Evolutionary conservation across 768 basidiomycete genomes (phyloP).

Genomic region (Dioszegia crocea): DNA sequence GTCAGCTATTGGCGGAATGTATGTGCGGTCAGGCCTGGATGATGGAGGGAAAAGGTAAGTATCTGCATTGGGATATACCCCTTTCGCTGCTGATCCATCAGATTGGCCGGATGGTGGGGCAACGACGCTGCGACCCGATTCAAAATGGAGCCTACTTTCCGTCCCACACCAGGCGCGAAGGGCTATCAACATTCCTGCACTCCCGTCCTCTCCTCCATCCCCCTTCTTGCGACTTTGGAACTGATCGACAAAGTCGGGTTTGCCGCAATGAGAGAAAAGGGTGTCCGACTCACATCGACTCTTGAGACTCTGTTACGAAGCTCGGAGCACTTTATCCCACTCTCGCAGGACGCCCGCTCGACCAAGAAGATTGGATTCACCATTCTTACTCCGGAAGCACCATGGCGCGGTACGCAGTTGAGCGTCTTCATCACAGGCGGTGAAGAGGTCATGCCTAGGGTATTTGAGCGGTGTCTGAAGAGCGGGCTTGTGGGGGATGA

Average conservation of each 20-base stretch:
- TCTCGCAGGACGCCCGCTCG: conserved; percentile 6
- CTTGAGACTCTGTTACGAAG: conserved; percentile 63
- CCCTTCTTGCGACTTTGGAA: conserved; percentile 77
- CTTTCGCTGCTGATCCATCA: conserved; percentile 43
- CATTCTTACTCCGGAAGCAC: conserved; percentile 79
- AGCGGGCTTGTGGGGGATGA: conserved; percentile 88
- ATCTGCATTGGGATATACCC: not conserved
- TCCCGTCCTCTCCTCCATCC: conserved; percentile 69
- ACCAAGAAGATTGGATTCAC: conserved; percentile 63
- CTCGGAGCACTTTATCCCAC: conserved; percentile 63
- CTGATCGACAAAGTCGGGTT: conserved; percentile 75
- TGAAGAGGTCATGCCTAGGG: conserved; percentile 63
- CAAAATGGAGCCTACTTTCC: conserved; percentile 77
- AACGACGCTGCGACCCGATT: conserved; percentile 83
- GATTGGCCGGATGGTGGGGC: conserved; percentile 97
- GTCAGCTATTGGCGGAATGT: conserved; percentile 93
- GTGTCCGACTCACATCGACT: conserved; percentile 63
- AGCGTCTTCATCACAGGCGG: conserved; percentile 65
- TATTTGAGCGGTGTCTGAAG: conserved; percentile 61
- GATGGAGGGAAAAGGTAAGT: conserved; percentile 43
- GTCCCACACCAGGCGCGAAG: conserved; percentile 80
- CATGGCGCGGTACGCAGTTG: conserved; percentile 76
- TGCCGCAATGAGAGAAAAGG: conserved; percentile 67
- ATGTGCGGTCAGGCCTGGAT: conserved; percentile 36
- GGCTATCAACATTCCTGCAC: conserved; percentile 97